phyloP scores from a whole-genome alignment of 768 basidiomycete species.

The Psilocybe subaeruginosa region DNA sequence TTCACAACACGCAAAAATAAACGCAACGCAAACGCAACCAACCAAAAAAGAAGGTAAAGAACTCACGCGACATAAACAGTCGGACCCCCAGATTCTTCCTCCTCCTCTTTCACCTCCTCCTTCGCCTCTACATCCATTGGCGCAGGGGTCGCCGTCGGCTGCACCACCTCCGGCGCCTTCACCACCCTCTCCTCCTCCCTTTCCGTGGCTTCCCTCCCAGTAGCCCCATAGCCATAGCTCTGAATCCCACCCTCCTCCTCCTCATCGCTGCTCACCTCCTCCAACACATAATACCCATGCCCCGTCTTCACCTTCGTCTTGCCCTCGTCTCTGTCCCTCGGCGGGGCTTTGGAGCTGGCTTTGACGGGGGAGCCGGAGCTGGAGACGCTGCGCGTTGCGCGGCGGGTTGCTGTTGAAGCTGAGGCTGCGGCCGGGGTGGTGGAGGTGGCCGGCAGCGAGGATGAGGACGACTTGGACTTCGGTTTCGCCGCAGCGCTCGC shows the following conservation, averaged over 20 bases:
- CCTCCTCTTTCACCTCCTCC: not conserved
- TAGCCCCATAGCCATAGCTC: not conserved
- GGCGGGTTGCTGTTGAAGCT: not conserved
- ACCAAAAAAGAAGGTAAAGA: not conserved
- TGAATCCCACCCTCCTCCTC: constrained; percentile 17
- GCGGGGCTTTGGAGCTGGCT: not conserved
- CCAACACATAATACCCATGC: constrained; percentile 29
- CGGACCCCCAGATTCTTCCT: constrained; percentile 22
- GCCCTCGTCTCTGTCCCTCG: constrained; percentile 10
- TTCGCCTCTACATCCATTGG: not conserved
- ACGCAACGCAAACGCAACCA: not conserved
- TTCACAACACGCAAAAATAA: no score
- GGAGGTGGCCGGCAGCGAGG: constrained; percentile 1
- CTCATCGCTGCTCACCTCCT: constrained; percentile 27
- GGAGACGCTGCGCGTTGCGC: constrained; percentile 4
- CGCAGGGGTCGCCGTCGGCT: not conserved
- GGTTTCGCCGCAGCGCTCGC: not conserved
- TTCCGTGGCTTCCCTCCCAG: constrained; percentile 1
- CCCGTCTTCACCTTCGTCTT: constrained; percentile 24
- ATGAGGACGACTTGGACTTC: not conserved
- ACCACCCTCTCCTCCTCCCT: constrained; percentile 8
- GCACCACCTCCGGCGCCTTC: not conserved
- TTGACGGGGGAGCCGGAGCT: not conserved
- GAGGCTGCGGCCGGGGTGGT: not conserved
- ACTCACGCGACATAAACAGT: constrained; percentile 88